These are phyloP conservation scores for Ogataea thermomethanolica DNA, from an alignment of 805 yeast species.

Conservation along the genomic window DNA sequence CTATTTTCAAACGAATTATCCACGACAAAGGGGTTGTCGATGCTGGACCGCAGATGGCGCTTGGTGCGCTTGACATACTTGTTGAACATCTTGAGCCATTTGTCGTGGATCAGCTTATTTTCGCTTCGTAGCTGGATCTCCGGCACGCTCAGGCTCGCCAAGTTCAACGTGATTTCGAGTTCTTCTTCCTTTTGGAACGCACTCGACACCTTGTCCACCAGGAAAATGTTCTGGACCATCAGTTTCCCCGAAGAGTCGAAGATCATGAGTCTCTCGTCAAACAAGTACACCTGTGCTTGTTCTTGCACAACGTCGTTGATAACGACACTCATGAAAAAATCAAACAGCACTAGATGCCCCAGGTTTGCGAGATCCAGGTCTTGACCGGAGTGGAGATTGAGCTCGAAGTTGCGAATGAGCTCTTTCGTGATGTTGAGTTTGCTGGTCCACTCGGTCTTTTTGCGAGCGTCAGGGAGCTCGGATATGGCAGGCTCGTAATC, in stretches of 20 bases:
- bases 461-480: conserved; percentile 18
- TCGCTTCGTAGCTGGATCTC: conserved; percentile 22
- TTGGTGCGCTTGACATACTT: conserved; percentile 18
- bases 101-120: conserved; percentile 24
- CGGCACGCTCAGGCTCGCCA: conserved; percentile 24
- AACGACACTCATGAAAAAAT: conserved; percentile 18
- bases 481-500: conserved; percentile 27
- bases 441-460: conserved; percentile 13
- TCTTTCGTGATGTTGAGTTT: conserved; percentile 24
- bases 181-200: conserved; percentile 17
- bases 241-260: conserved; percentile 17
- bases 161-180: conserved; percentile 21
- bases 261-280: conserved; percentile 24
- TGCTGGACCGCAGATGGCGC: neutral
- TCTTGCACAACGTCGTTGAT: conserved; percentile 4
- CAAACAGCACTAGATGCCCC: conserved; percentile 27
- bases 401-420: conserved; percentile 19
- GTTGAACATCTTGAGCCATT: conserved; percentile 27
- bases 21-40: conserved; percentile 2
- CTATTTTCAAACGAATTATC: conserved; percentile 7
- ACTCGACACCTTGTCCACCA: conserved; percentile 24
- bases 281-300: conserved; percentile 20
- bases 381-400: conserved; percentile 5
- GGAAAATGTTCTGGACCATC: conserved; percentile 18
- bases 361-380: conserved; percentile 22